phyloP scores from a whole-genome alignment of 2,329 filamentous ascomycete genomes.

The Xylaria sp. region DNA sequence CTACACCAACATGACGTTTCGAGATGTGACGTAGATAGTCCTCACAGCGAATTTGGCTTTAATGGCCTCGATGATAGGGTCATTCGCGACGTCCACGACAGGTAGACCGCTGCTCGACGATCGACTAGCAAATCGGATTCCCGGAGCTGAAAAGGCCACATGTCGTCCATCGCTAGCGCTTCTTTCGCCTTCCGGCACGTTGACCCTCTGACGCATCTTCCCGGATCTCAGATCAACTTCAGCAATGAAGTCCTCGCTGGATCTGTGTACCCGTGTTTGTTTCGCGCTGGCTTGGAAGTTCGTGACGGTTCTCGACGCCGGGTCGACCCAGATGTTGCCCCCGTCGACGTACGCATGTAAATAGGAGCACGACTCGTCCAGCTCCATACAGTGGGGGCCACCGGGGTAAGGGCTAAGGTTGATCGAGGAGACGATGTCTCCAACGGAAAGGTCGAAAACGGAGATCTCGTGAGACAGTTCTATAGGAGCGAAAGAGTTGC shows the following conservation, averaged over 20 bases:
- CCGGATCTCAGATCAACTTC: slow-evolving; percentile 33
- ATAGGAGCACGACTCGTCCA: slow-evolving; percentile 28
- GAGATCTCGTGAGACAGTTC: slow-evolving; percentile 28
- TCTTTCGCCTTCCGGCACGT: slow-evolving; percentile 29
- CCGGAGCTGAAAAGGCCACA: slow-evolving; percentile 30
- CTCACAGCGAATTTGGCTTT: slow-evolving; percentile 27
- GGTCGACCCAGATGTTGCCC: slow-evolving; percentile 31
- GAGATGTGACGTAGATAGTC: slow-evolving; percentile 30
- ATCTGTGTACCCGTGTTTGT: slow-evolving; percentile 6
- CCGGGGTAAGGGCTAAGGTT: slow-evolving; percentile 29
- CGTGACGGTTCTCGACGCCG: slow-evolving; percentile 20
- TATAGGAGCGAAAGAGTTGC: slow-evolving; percentile 30
- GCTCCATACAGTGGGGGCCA: slow-evolving; percentile 31
- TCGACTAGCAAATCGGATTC: slow-evolving; percentile 31
- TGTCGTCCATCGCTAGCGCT: slow-evolving; percentile 26
- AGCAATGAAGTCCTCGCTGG: slow-evolving; percentile 32
- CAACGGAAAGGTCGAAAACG: slow-evolving; percentile 27
- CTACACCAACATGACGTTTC: slow-evolving; percentile 32
- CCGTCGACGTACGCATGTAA: slow-evolving; percentile 28
- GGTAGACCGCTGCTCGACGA: slow-evolving; percentile 30
- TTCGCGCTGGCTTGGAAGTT: slow-evolving; percentile 21
- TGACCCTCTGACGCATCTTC: slow-evolving; percentile 32
- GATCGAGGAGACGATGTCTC: slow-evolving; percentile 19
- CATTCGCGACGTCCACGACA: slow-evolving; percentile 26
- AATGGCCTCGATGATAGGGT: slow-evolving; percentile 27